Percentiles rank a stretch among this genome's conserved stretches.
Conservation (phyloP, 1,139 yeast species). For the Debaryomyces fabryi region DNA sequence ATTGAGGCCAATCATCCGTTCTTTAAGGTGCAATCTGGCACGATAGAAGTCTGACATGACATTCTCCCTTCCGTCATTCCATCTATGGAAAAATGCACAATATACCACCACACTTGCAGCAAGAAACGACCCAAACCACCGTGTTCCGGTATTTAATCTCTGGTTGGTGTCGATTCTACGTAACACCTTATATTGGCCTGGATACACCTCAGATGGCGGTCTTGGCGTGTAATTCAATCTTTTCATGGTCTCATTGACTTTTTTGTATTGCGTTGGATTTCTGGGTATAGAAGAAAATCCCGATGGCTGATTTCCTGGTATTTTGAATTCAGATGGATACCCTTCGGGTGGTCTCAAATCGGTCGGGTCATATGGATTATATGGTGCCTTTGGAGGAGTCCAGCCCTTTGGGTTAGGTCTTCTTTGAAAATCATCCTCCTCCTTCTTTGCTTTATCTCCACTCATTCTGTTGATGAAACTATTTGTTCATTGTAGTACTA, state of each 20-base stretch:
- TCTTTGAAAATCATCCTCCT: slow-evolving; percentile 31
- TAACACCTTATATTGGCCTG: slow-evolving; percentile 78
- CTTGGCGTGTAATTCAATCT: slow-evolving; percentile 76
- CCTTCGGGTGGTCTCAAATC: slow-evolving; percentile 82
- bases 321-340: slow-evolving; percentile 75
- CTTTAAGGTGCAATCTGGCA: slow-evolving; percentile 57
- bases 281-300: slow-evolving; percentile 67
- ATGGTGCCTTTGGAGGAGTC: slow-evolving; percentile 81
- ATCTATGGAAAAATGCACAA: slow-evolving; percentile 72
- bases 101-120: slow-evolving; percentile 52
- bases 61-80: slow-evolving; percentile 86
- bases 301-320: slow-evolving; percentile 56
- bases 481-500: not conserved
- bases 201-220: slow-evolving; percentile 72
- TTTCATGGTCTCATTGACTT: slow-evolving; percentile 73
- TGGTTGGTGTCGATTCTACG: slow-evolving; percentile 59
- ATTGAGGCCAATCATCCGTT: slow-evolving; percentile 53
- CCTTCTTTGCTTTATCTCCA: slow-evolving; percentile 1
- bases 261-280: slow-evolving; percentile 68
- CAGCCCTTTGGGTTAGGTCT: slow-evolving; percentile 83
- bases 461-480: not conserved
- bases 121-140: slow-evolving; percentile 51
- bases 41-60: slow-evolving; percentile 72
- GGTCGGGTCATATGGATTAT: slow-evolving; percentile 80
- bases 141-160: slow-evolving; percentile 58